Evolutionary conservation across 306 rosid species (phyloP).

Genomic region (Ziziphus jujuba): DNA sequence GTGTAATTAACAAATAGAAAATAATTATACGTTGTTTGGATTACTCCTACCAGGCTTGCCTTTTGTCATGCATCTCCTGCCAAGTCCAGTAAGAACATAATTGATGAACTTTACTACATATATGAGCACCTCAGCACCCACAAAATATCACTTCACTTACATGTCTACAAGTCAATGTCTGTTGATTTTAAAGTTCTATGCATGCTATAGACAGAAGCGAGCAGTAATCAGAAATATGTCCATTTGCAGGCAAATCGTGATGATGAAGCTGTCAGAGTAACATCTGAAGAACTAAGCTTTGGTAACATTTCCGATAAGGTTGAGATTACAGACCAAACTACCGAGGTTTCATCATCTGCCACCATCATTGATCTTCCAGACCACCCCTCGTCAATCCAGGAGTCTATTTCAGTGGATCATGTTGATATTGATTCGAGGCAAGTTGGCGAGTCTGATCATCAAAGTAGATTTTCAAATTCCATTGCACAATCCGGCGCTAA

Average conservation of each 20-base stretch:
- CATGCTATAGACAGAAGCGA: constrained; percentile 13
- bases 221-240: constrained; percentile 18
- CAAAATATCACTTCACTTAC: background rate
- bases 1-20: background rate
- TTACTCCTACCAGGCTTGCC: background rate
- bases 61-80: background rate
- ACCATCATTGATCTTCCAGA: constrained; percentile 24
- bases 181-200: background rate
- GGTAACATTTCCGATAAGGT: constrained; percentile 28
- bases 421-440: constrained; percentile 23
- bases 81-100: too few species aligned
- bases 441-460: constrained; percentile 24
- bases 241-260: constrained; percentile 18
- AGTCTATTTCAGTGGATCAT: constrained; percentile 19
- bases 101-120: too few species aligned
- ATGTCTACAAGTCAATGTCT: background rate
- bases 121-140: too few species aligned
- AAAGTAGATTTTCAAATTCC: constrained; percentile 20
- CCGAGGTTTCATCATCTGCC: constrained; percentile 23
- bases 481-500: constrained; percentile 22
- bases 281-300: constrained; percentile 30
- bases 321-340: constrained; percentile 22
- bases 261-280: constrained; percentile 28
- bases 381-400: constrained; percentile 16
- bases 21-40: background rate